Evolutionary conservation across 257 asterid species (phyloP).

Genomic region (Ligustrum vulgare): DNA sequence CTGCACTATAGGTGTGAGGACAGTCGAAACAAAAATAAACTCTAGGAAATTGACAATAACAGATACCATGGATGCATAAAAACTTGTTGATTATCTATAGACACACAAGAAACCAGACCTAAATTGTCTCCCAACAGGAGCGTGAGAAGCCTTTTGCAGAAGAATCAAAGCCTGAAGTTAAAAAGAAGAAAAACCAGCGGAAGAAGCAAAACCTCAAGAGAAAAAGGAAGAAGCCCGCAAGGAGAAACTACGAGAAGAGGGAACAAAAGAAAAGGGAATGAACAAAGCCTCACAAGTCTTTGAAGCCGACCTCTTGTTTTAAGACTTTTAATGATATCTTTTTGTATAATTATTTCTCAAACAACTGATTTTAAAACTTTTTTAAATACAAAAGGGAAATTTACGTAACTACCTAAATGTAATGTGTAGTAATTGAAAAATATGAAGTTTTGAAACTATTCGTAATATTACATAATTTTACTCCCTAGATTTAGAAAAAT

Average conservation of each 20-base stretch:
- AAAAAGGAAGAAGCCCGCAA: not conserved
- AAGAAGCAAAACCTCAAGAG: conserved; percentile 9
- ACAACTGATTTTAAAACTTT: too few species aligned
- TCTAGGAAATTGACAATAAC: conserved; percentile 1
- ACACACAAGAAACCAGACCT: conserved; percentile 77
- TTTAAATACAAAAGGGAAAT: too few species aligned
- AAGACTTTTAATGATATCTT: too few species aligned
- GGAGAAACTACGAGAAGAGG: not conserved
- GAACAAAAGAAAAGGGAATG: not conserved
- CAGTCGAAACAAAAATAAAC: conserved; percentile 1
- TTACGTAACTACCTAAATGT: too few species aligned
- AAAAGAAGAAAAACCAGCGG: conserved; percentile 34
- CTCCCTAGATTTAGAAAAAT: too few species aligned
- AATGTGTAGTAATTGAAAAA: too few species aligned
- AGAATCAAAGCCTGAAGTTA: conserved; percentile 51
- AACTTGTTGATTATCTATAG: conserved; percentile 79
- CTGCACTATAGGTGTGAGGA: conserved; percentile 11
- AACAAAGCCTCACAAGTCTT: too few species aligned
- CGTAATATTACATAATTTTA: too few species aligned
- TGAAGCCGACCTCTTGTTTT: too few species aligned
- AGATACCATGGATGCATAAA: conserved; percentile 40
- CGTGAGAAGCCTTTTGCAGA: conserved; percentile 20
- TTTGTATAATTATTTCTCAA: too few species aligned
- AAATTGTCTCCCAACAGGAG: conserved; percentile 66
- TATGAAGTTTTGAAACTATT: too few species aligned